Conservation (phyloP, 495 filamentous ascomycete species). For the Lophiostoma macrostomum region DNA sequence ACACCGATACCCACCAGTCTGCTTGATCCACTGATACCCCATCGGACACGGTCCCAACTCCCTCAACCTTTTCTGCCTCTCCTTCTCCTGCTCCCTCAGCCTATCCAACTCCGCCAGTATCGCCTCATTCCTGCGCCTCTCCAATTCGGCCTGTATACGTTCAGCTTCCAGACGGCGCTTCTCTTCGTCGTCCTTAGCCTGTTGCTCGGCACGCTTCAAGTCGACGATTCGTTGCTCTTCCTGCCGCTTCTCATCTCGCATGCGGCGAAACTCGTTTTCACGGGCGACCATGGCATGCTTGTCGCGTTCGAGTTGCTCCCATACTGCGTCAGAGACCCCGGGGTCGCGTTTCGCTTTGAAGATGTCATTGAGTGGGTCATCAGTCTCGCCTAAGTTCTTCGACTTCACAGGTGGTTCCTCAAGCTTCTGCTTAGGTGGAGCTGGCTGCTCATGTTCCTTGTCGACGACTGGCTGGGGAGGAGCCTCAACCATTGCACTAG, state of each 20-base stretch:
- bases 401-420: neutral
- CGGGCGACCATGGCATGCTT: slow-evolving; percentile 36
- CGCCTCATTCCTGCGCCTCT: slow-evolving; percentile 39
- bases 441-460: no score
- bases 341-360: slow-evolving; percentile 45
- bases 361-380: neutral
- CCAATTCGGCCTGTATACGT: slow-evolving; percentile 19
- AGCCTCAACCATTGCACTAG: no score
- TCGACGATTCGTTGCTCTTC: slow-evolving; percentile 14
- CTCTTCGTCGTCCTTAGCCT: slow-evolving; percentile 16
- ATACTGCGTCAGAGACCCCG: slow-evolving; percentile 59
- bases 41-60: slow-evolving; percentile 37
- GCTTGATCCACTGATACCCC: slow-evolving; percentile 42
- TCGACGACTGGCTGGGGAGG: no score
- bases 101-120: slow-evolving; percentile 39
- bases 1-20: slow-evolving; percentile 47
- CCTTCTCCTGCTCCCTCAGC: slow-evolving; percentile 32
- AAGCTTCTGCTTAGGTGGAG: neutral
- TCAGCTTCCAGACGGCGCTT: slow-evolving; percentile 4
- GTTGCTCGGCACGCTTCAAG: slow-evolving; percentile 6
- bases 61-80: slow-evolving; percentile 37
- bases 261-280: slow-evolving; percentile 11
- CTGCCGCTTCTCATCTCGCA: slow-evolving; percentile 5
- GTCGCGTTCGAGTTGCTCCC: slow-evolving; percentile 57
- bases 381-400: neutral